Evolutionary conservation across 768 basidiomycete species (phyloP).

Genomic region (Saitozyma sp.): DNA sequence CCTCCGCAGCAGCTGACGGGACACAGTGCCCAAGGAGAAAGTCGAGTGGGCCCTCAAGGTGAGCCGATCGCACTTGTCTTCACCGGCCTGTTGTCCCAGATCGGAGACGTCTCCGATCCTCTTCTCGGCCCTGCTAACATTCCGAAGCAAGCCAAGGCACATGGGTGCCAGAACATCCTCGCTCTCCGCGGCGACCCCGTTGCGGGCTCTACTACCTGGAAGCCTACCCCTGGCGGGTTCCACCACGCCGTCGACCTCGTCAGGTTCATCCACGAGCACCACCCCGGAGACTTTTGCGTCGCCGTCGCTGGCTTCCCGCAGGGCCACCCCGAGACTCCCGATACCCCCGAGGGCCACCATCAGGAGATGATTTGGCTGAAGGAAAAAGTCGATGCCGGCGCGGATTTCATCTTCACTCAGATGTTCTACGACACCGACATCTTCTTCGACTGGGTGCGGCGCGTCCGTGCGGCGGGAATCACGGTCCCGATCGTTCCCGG

Average conservation of each 20-base stretch:
- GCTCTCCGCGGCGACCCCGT: conserved; percentile 93
- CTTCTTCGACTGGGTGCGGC: conserved; percentile 86
- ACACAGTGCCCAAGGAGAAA: conserved; percentile 79
- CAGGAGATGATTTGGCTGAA: conserved; percentile 83
- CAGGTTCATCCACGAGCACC: conserved; percentile 73
- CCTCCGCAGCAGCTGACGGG: background rate
- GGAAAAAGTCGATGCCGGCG: conserved; percentile 86
- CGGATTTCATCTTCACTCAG: conserved; percentile 93
- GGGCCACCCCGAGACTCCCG: conserved; percentile 63
- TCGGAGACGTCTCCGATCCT: conserved; percentile 2
- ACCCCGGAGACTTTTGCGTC: conserved; percentile 93
- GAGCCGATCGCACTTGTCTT: conserved; percentile 40
- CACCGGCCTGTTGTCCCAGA: background rate
- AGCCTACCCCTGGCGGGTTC: conserved; percentile 87
- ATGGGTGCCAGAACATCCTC: conserved; percentile 88
- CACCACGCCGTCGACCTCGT: conserved; percentile 89
- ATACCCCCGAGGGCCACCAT: conserved; percentile 57
- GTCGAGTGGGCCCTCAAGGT: conserved; percentile 88
- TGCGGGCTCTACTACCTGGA: conserved; percentile 83
- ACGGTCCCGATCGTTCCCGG: conserved; percentile 87
- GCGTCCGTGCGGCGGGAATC: conserved; percentile 79
- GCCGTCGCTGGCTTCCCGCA: conserved; percentile 93
- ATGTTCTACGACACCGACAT: conserved; percentile 95
- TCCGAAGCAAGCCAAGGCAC: conserved; percentile 76
- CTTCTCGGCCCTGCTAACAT: conserved; percentile 7